Evolutionary conservation across 2,329 filamentous ascomycete species (phyloP), one percentile per base, ranked within the genome.

Genomic region (Xylariaceae sp.): DNA sequence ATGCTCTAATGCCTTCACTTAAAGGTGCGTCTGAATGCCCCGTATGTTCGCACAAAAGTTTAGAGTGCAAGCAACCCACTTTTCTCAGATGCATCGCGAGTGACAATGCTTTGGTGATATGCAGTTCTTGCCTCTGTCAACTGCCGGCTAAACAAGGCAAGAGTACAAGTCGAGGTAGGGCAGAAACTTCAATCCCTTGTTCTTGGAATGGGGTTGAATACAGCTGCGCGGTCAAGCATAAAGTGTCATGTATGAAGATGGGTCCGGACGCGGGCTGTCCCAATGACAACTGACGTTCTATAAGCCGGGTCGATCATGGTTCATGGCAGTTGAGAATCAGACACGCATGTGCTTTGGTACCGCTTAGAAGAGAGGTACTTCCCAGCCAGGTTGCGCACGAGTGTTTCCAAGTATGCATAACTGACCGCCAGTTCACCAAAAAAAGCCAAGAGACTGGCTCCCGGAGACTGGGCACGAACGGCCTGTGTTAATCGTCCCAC

Each of bases 371-470:
- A 54, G 42, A 60, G 39, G 48, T 57, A 58, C 60, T 43, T 56
- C 54, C 45, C 45, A 31, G 49, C 44, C 54, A 53, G 51, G 53
- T 60, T 54, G 57, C 56, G 48, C 57, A 50, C 55, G 56, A 59
- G 56, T 58, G 60, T 57, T 54, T 56, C 54, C 49, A n/a, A 48
- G 42, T 56, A 56, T 66, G 67, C 64, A 68, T 66, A 67, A 63
- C 66, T 77, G 75, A 77, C 75, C 75, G 75, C 75, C 74, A 77
- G 72, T 77, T 77, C 71, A 71, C 71, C 68, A 28, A 28, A 28
- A 28, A 28, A 65, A 56, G 58, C 62, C 60, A 57, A 62, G 55
- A 62, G 58, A 53, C 51, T 47, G 59, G 55, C 60, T 65, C 61
- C 64, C 61, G 57, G 60, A 55, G 59, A 58, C 57, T 59, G 58